Evolutionary conservation across 2,329 filamentous ascomycete genomes (phyloP).

Genomic region (Achaetomium macrosporum): DNA sequence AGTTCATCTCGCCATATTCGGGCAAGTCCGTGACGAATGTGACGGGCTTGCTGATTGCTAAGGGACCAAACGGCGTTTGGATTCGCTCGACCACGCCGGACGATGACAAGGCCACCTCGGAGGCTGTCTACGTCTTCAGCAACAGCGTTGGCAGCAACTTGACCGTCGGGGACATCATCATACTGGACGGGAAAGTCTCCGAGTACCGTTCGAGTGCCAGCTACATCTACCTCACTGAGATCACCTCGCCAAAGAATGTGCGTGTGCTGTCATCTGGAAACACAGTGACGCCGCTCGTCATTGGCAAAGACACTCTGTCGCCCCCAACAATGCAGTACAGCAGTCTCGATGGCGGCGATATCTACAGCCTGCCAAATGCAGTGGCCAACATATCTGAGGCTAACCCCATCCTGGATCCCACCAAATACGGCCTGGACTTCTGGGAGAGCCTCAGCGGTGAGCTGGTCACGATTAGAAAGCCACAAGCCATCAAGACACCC

Average conservation of each 20-base stretch:
- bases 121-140: conserved; percentile 61
- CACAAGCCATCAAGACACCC: conserved; percentile 53
- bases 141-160: conserved; percentile 44
- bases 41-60: conserved; percentile 59
- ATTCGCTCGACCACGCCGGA: conserved; percentile 55
- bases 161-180: conserved; percentile 57
- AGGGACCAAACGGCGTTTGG: conserved; percentile 56
- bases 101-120: conserved; percentile 51
- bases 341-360: conserved; percentile 56
- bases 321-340: conserved; percentile 59
- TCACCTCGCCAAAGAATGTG: conserved; percentile 50
- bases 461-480: conserved; percentile 56
- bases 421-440: conserved; percentile 62
- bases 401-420: conserved; percentile 58
- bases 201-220: conserved; percentile 50
- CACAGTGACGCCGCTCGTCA: conserved; percentile 50
- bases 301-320: conserved; percentile 50
- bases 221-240: conserved; percentile 60
- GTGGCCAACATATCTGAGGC: conserved; percentile 48
- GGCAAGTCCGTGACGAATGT: conserved; percentile 53
- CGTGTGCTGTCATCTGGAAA: conserved; percentile 48
- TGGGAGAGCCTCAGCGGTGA: conserved; percentile 66
- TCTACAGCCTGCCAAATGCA: conserved; percentile 61
- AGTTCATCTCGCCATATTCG: conserved; percentile 55
- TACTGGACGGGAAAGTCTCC: conserved; percentile 52